Conservation (phyloP, 2,329 filamentous ascomycete genomes). For the Myotisia sp. region DNA sequence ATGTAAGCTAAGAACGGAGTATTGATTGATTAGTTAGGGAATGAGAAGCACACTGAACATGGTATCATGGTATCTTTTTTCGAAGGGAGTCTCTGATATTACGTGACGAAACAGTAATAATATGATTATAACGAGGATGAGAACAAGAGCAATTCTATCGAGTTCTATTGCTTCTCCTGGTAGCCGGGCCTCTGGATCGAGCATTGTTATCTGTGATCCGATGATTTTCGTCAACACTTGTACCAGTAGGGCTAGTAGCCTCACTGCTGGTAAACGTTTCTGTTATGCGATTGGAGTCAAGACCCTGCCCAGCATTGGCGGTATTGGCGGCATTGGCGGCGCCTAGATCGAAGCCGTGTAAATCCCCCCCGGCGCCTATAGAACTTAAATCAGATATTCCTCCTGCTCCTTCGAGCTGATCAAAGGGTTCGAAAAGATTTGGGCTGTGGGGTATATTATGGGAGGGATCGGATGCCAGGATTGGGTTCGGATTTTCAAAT, state of each 20-base stretch:
- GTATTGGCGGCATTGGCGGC: slow-evolving; percentile 4
- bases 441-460: slow-evolving; percentile 11
- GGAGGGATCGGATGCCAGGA: slow-evolving; percentile 8
- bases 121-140: too few species aligned
- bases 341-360: slow-evolving; percentile 4
- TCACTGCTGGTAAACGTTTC: slow-evolving; percentile 34
- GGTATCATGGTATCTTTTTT: too few species aligned
- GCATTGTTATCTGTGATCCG: too few species aligned
- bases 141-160: too few species aligned
- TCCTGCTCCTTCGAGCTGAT: slow-evolving; percentile 1
- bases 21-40: too few species aligned
- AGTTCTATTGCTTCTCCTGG: too few species aligned
- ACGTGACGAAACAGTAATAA: too few species aligned
- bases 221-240: slow-evolving; percentile 19
- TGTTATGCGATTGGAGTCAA: slow-evolving; percentile 22
- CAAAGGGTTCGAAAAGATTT: slow-evolving; percentile 3
- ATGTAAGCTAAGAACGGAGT: too few species aligned
- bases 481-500: slow-evolving; percentile 15
- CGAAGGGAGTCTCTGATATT: too few species aligned
- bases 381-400: slow-evolving; percentile 4
- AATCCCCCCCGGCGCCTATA: slow-evolving; percentile 1
- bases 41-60: too few species aligned
- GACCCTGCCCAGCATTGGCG: slow-evolving; percentile 15
- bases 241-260: slow-evolving; percentile 27
- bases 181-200: too few species aligned